A percentile compares a stretch with the other conserved stretches of the same genome.
Conservation (phyloP, 192 early-diverging fungal species). For the Lunasporangiospora selenospora region DNA sequence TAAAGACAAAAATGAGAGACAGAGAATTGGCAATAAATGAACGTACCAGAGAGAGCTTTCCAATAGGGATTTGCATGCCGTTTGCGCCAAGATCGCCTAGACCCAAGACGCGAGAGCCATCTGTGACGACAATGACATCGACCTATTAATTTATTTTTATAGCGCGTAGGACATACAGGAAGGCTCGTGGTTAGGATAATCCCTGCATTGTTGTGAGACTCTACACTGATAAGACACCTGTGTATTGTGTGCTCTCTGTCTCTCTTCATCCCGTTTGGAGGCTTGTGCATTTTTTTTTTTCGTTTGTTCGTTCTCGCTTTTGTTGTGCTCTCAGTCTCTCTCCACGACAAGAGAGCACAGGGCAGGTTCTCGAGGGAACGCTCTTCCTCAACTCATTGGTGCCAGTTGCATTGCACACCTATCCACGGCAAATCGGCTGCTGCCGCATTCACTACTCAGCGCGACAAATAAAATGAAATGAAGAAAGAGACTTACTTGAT, state of each 20-base stretch:
- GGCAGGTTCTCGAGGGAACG: no score
- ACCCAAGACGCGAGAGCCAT: slow-evolving; percentile 93
- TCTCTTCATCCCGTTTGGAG: no score
- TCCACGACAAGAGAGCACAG: slow-evolving; percentile 13
- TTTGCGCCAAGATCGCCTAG: slow-evolving; percentile 95
- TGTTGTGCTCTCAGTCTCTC: slow-evolving; percentile 4
- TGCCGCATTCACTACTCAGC: no score
- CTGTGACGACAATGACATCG: slow-evolving; percentile 82
- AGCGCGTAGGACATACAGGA: slow-evolving; percentile 1
- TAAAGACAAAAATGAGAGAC: background rate
- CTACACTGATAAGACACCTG: slow-evolving; percentile 1
- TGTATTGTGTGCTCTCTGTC: no score
- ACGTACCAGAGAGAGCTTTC: slow-evolving; percentile 73
- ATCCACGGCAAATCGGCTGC: no score
- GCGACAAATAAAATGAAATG: no score
- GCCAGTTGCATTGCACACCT: no score
- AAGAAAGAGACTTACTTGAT: slow-evolving; percentile 58
- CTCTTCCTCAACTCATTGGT: no score
- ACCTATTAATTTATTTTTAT: slow-evolving; percentile 22
- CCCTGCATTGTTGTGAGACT: background rate
- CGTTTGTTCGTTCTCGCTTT: no score
- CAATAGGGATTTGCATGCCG: slow-evolving; percentile 96
- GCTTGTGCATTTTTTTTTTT: no score
- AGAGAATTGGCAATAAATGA: no score
- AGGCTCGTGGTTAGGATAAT: background rate